Base-by-base conservation (phyloP, 73 alveolate genomes). In the Tetrahymena elliotti region DNA sequence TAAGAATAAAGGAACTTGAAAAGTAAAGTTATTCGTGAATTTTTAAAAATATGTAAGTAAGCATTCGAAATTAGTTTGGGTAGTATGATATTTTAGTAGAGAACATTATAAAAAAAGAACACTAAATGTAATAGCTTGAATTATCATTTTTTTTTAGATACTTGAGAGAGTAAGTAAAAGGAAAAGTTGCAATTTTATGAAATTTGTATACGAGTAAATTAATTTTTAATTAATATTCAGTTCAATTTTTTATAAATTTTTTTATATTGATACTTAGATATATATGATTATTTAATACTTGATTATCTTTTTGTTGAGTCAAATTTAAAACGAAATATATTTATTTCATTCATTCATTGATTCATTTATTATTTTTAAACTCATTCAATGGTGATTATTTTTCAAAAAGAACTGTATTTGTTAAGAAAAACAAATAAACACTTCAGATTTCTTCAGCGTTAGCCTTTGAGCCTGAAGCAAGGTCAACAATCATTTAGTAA, bases 401-500 rank as follows among this genome's bases (percentile, higher is more conserved):
- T 4, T 47, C 13, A 47, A 18, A 18, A 3, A 5, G 1, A 47
- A 47, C 6, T 47, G 82, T 18, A 47, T 47, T 47, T 47, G 20
- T 18, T 0, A 18, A 27, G 36, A 11, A 16, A 68, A 4, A 22
- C 20, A 68, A 2, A 3, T 2, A 16, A 31, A 0, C 88, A 68
- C 16, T 18, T 68, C 88, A 68, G 1, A n/a, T n/a, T 68, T 4
- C 13, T 68, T 68, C 88, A 68, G 88, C 54, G 54, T 8, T 10
- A 40, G 15, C 88, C 38, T 68, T 68, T 27, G 88, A 68, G 36
- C 96, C 84, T 83, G 88, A 34, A 31, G 88, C 88, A 68, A 68
- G 88, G n/a, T 68, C 88, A 27, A 16, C n/a, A 27, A 95, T 95
- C 97, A 96, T 96, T 35, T 10, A 3, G 53, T 52, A 83, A 34